These are phyloP conservation scores for Phialocephala sp. DNA, from an alignment of 2,329 filamentous ascomycete genomes.

Conservation along the genomic window DNA sequence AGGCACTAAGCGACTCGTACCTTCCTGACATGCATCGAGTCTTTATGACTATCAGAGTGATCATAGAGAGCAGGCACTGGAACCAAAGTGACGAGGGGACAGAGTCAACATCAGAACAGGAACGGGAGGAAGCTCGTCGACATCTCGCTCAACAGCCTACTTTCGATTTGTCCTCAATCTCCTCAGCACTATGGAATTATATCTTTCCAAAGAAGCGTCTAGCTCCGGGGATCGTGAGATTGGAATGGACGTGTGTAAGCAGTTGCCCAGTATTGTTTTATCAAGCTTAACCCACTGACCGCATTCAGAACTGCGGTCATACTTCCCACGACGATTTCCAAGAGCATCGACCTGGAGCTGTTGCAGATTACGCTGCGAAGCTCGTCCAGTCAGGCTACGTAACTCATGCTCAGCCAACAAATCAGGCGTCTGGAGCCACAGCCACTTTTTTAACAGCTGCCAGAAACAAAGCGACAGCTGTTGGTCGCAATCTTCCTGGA, in stretches of 20 bases:
- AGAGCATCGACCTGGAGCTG: conserved; percentile 10
- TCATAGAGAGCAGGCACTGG: too few relatives aligned
- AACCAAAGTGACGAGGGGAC: too few relatives aligned
- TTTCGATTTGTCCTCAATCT: neutral
- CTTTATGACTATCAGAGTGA: too few relatives aligned
- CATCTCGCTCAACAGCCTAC: neutral
- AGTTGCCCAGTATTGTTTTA: neutral
- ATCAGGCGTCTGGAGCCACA: conserved; percentile 1
- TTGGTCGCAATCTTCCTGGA: neutral
- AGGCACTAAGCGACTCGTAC: neutral
- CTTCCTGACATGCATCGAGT: too few relatives aligned
- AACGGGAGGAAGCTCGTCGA: too few relatives aligned
- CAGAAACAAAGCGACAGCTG: conserved; percentile 1
- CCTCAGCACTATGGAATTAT: neutral
- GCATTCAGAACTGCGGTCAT: conserved; percentile 5
- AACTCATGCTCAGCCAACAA: conserved; percentile 10
- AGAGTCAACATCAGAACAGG: too few relatives aligned
- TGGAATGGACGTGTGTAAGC: neutral
- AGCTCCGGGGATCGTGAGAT: neutral
- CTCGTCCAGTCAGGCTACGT: conserved; percentile 8
- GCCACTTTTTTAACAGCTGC: conserved; percentile 3
- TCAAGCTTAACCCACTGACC: neutral
- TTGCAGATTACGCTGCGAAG: conserved; percentile 6
- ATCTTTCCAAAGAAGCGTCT: neutral
- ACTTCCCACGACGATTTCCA: conserved; percentile 8